Percentiles rank a stretch among this genome's conserved stretches.
Evolutionary conservation across 1,284 basidiomycete species (phyloP).

Genomic region (Ustilago shanxiensis): DNA sequence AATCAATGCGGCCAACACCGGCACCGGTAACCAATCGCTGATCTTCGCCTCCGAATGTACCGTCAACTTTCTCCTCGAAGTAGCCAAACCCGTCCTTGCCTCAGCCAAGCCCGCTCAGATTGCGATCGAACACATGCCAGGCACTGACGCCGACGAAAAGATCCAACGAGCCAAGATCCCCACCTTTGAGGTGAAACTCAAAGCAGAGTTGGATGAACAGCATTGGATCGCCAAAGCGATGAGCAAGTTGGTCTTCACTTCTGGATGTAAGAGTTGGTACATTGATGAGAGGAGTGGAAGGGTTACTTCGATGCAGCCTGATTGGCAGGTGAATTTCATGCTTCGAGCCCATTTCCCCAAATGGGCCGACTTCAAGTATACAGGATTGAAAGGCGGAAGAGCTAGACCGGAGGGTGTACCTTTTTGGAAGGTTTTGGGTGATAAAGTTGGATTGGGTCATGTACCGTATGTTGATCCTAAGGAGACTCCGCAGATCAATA

Average conservation of each 20-base stretch:
- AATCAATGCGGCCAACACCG: conserved; percentile 64
- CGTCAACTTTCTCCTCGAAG: conserved; percentile 53
- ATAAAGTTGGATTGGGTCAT: conserved; percentile 54
- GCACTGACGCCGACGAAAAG: conserved; percentile 15
- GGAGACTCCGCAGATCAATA: conserved; percentile 55
- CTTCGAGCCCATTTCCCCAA: conserved; percentile 55
- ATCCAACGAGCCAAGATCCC: conserved; percentile 38
- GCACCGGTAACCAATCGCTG: conserved; percentile 64
- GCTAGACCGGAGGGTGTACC: conserved; percentile 31
- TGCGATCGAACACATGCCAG: conserved; percentile 57
- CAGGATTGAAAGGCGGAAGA: conserved; percentile 36
- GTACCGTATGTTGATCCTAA: conserved; percentile 50
- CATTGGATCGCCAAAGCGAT: conserved; percentile 64
- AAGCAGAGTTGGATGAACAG: conserved; percentile 64
- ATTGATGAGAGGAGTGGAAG: conserved; percentile 55
- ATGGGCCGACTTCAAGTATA: conserved; percentile 60
- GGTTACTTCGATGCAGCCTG: conserved; percentile 63
- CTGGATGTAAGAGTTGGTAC: conserved; percentile 64
- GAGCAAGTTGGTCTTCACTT: conserved; percentile 57
- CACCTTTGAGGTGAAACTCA: conserved; percentile 59
- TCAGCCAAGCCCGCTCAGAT: conserved; percentile 31
- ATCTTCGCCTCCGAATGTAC: conserved; percentile 65
- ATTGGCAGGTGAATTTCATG: conserved; percentile 63
- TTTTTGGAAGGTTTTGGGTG: conserved; percentile 53
- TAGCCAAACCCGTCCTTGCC: conserved; percentile 57